Percentiles rank a stretch among this genome's conserved stretches.
These are phyloP conservation scores for Paraglomus occultum DNA, from an alignment of 192 early-diverging fungal species.

Conservation along the genomic window DNA sequence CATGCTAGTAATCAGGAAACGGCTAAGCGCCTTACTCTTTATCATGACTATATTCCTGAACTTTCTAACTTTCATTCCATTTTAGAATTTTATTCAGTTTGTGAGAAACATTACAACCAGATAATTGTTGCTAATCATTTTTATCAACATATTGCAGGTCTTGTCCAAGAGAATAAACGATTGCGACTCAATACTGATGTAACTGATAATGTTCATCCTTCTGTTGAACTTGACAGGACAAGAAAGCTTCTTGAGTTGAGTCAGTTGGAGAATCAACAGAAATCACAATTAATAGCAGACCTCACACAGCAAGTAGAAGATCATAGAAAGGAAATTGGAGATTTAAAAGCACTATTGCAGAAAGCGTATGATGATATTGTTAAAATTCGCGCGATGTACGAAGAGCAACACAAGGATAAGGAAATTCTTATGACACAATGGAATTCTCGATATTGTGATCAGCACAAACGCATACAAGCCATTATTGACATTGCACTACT, in stretches of 20 bases:
- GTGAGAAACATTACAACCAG: background rate
- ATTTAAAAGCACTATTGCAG: background rate
- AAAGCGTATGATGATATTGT: background rate
- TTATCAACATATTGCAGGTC: too few relatives aligned
- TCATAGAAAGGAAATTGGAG: conserved; percentile 4
- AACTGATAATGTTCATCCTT: too few relatives aligned
- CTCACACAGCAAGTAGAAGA: background rate
- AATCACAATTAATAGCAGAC: conserved; percentile 4
- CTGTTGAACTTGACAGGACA: background rate
- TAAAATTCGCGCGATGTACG: background rate
- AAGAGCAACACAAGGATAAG: background rate
- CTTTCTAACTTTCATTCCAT: background rate
- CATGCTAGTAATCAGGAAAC: conserved; percentile 11
- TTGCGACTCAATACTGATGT: too few relatives aligned
- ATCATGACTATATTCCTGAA: conserved; percentile 8
- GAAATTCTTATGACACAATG: background rate
- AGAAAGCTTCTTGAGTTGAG: background rate
- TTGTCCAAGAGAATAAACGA: too few relatives aligned
- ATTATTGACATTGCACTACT: background rate
- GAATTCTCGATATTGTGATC: background rate
- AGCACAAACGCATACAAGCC: background rate
- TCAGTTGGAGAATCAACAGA: conserved; percentile 1
- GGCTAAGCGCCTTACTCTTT: background rate
- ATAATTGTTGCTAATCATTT: too few relatives aligned
- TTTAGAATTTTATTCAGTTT: conserved; percentile 10